Conservation (phyloP, 306 rosid species). For the Vigna reflexopilosa region DNA sequence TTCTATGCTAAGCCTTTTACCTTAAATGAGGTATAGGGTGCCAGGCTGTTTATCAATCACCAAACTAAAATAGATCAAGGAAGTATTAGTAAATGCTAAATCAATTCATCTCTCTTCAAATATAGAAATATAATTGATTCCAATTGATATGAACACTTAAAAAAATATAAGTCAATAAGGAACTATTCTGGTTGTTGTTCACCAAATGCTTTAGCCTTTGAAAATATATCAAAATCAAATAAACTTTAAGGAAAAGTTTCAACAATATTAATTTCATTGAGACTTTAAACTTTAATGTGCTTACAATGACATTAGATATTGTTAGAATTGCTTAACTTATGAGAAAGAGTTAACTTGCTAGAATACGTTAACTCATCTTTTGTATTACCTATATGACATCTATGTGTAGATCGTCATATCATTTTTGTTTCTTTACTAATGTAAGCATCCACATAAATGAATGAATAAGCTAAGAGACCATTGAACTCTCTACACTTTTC, state of each 20-base stretch:
- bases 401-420: no score
- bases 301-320: background rate
- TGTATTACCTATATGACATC: no score
- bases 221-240: conserved; percentile 14
- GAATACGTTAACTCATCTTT: no score
- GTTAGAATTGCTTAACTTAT: no score
- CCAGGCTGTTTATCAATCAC: background rate
- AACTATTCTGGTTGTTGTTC: conserved; percentile 5
- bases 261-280: background rate
- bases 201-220: conserved; percentile 10
- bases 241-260: background rate
- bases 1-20: conserved; percentile 6
- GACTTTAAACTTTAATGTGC: conserved; percentile 24
- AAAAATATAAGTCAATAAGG: conserved; percentile 12
- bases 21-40: conserved; percentile 4
- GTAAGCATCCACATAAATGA: no score
- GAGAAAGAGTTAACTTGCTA: no score
- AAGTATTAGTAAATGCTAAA: conserved; percentile 11
- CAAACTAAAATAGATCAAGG: conserved; percentile 27
- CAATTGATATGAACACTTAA: background rate
- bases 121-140: conserved; percentile 1
- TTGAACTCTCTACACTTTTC: no score
- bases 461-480: no score
- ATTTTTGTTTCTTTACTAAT: no score
- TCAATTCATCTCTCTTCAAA: conserved; percentile 33